Conservation (phyloP, 495 filamentous ascomycete species). For the Aspergillus biplanus region DNA sequence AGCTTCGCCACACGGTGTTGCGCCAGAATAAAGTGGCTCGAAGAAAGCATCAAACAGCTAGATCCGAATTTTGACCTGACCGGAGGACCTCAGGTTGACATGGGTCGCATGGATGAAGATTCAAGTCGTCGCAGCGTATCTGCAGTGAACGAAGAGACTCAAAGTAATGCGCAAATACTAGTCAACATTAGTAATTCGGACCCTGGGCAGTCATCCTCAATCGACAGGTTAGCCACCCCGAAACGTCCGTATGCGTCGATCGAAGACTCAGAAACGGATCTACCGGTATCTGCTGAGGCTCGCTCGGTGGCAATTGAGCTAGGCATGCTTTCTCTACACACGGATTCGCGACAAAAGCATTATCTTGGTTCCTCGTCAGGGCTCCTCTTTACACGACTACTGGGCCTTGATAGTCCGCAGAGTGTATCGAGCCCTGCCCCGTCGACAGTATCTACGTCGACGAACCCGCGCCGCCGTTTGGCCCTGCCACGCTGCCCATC, state of each 20-base stretch:
- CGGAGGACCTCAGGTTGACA: constrained; percentile 23
- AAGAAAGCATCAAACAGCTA: constrained; percentile 21
- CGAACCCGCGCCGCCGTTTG: not conserved
- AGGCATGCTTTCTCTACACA: constrained; percentile 33
- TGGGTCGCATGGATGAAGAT: constrained; percentile 1
- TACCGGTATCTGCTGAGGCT: constrained; percentile 26
- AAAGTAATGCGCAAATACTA: not conserved
- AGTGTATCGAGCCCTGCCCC: not conserved
- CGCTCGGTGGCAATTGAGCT: constrained; percentile 32
- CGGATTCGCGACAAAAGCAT: constrained; percentile 30
- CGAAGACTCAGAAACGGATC: constrained; percentile 20
- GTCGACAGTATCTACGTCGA: not conserved
- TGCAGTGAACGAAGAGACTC: not conserved
- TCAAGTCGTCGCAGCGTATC: not conserved
- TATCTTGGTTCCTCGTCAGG: constrained; percentile 34
- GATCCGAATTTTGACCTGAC: constrained; percentile 27
- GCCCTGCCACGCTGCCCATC: not conserved
- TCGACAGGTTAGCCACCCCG: not conserved
- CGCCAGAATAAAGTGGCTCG: constrained; percentile 31
- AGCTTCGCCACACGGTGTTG: constrained; percentile 27
- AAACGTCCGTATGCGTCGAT: constrained; percentile 26
- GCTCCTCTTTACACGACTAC: constrained; percentile 28
- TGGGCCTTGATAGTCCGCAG: constrained; percentile 20
- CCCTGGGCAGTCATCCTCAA: not conserved
- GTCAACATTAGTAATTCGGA: not conserved